Percentiles rank a stretch among this genome's conserved stretches.
Conservation (phyloP, 169 alveolate species). For the Amoebophrya sp. region DNA sequence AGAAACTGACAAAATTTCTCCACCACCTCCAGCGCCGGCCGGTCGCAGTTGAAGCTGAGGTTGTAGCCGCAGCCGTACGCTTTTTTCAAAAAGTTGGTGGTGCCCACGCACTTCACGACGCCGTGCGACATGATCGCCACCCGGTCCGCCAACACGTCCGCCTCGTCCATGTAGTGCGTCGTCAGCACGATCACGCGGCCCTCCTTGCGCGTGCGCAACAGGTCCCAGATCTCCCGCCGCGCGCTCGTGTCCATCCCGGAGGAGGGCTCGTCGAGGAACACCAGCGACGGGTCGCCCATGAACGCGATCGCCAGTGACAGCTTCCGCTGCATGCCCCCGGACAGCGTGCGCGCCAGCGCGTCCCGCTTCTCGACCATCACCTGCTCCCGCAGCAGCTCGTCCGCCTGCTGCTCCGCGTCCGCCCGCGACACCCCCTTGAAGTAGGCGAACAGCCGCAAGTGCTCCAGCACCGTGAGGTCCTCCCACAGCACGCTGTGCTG, state of each 20-base stretch:
- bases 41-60: neutral
- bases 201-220: conserved; percentile 44
- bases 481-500: conserved; percentile 57
- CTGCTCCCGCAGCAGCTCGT: neutral
- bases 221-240: conserved; percentile 51
- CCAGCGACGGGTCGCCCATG: conserved; percentile 67
- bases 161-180: conserved; percentile 69
- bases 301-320: conserved; percentile 61
- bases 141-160: conserved; percentile 63
- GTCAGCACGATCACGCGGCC: conserved; percentile 51
- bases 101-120: conserved; percentile 39
- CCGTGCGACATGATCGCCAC: conserved; percentile 54
- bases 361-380: neutral
- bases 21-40: neutral
- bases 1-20: neutral
- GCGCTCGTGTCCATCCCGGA: conserved; percentile 55
- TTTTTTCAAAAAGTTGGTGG: conserved; percentile 43
- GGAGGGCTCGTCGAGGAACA: conserved; percentile 73
- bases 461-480: conserved; percentile 51
- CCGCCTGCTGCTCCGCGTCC: neutral
- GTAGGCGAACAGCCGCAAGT: conserved; percentile 12
- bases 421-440: neutral
- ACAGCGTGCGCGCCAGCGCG: conserved; percentile 13
- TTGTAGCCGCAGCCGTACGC: conserved; percentile 51
- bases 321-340: conserved; percentile 73